A percentile compares a stretch with the other conserved stretches of the same genome.
Conservation (phyloP, 768 basidiomycete genomes). For the Daedaleopsis nitida region DNA sequence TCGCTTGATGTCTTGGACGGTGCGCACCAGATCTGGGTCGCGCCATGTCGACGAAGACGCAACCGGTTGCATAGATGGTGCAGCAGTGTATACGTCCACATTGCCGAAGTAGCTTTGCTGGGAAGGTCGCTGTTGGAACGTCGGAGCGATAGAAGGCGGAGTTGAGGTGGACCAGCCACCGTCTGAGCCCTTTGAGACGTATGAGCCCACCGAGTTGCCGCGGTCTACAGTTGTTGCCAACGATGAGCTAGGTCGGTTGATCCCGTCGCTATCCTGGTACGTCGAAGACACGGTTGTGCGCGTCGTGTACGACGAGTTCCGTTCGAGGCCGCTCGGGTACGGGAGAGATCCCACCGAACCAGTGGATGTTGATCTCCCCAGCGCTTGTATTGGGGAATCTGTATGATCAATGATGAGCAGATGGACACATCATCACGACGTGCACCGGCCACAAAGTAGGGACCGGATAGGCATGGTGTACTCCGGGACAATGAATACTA, state of each 20-base stretch:
- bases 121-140: conserved; percentile 15
- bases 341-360: conserved; percentile 18
- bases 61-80: conserved; percentile 27
- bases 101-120: conserved; percentile 17
- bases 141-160: conserved; percentile 18
- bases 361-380: conserved; percentile 18
- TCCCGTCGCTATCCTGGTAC: conserved; percentile 14
- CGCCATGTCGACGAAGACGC: conserved; percentile 25
- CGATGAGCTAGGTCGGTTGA: conserved; percentile 17
- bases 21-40: conserved; percentile 30
- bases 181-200: conserved; percentile 26
- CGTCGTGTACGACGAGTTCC: conserved; percentile 21
- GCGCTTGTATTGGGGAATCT: conserved; percentile 15
- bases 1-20: conserved; percentile 34
- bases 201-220: conserved; percentile 33
- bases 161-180: conserved; percentile 19
- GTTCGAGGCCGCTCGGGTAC: conserved; percentile 21
- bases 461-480: no score
- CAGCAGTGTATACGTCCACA: conserved; percentile 36
- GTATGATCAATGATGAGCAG: background rate
- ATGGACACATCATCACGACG: no score
- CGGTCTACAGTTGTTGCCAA: conserved; percentile 30
- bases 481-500: no score
- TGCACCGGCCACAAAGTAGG: no score
- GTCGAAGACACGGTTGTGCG: conserved; percentile 22